A percentile compares a stretch with the other conserved stretches of the same genome.
Evolutionary conservation across 257 asterid species (phyloP).

Genomic region (Solanum bulbocastanum): DNA sequence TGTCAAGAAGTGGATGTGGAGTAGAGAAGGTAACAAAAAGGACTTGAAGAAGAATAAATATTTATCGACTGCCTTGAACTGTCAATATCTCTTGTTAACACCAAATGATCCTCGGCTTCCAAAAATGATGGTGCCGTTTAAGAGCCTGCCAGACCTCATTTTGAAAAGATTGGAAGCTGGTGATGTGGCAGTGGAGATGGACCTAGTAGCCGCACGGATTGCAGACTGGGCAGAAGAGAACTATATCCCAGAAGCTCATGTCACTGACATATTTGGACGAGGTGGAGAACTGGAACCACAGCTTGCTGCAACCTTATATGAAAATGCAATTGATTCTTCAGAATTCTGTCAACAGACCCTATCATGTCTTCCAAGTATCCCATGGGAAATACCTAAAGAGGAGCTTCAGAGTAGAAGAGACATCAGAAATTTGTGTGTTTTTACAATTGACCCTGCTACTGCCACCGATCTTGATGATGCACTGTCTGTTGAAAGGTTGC

Average conservation of each 20-base stretch:
- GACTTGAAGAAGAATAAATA: conserved; percentile 40
- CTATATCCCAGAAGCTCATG: conserved; percentile 52
- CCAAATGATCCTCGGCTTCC: conserved; percentile 74
- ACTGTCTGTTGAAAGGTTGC: conserved; percentile 46
- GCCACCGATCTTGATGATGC: conserved; percentile 97
- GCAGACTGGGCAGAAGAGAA: conserved; percentile 73
- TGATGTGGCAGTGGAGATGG: conserved; percentile 56
- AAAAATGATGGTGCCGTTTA: conserved; percentile 51
- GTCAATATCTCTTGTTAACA: conserved; percentile 40
- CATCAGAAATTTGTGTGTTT: conserved; percentile 52
- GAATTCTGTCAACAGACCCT: conserved; percentile 54
- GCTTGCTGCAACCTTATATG: conserved; percentile 74
- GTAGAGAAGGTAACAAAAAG: conserved; percentile 37
- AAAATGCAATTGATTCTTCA: conserved; percentile 60
- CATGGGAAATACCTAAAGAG: conserved; percentile 62
- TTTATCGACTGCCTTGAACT: conserved; percentile 12
- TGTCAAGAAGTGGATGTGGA: conserved; percentile 52
- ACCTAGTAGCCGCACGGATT: conserved; percentile 62
- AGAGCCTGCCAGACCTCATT: conserved; percentile 43
- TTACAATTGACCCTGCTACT: conserved; percentile 72
- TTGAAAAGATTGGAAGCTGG: conserved; percentile 51
- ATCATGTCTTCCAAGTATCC: conserved; percentile 46
- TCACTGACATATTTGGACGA: conserved; percentile 54
- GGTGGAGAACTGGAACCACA: conserved; percentile 71
- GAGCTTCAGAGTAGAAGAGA: conserved; percentile 52